Evolutionary conservation across 2,329 filamentous ascomycete genomes (phyloP).

Genomic region (Huntiella bhutanensis): DNA sequence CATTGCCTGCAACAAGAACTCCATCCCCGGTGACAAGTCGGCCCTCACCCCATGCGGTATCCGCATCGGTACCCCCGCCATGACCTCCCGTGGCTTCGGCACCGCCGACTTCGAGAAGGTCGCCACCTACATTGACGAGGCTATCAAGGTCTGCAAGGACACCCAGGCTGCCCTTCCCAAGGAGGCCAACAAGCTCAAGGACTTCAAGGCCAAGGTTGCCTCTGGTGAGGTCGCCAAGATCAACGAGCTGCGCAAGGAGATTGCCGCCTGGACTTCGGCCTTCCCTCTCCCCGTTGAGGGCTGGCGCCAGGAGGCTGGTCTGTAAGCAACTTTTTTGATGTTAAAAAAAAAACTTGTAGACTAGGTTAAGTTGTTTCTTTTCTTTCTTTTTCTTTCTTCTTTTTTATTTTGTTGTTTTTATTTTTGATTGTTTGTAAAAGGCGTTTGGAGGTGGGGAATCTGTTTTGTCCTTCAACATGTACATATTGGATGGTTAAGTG

Average conservation of each 20-base stretch:
- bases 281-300: constrained; percentile 85
- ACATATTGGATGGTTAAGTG: no score
- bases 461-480: no score
- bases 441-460: no score
- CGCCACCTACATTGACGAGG: constrained; percentile 70
- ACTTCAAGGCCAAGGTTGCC: constrained; percentile 89
- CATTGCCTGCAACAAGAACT: constrained; percentile 98
- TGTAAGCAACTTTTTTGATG: constrained; percentile 22
- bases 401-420: not conserved
- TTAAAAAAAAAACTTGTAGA: not conserved
- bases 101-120: constrained; percentile 76
- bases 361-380: constrained; percentile 2
- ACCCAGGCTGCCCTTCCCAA: constrained; percentile 74
- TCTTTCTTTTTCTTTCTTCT: not conserved
- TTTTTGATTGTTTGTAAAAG: no score
- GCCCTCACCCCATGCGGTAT: constrained; percentile 85
- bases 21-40: constrained; percentile 84
- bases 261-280: constrained; percentile 63
- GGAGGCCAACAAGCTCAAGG: constrained; percentile 98
- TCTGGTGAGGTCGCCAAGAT: constrained; percentile 64
- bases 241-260: constrained; percentile 71
- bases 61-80: constrained; percentile 86
- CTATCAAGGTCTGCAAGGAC: constrained; percentile 78
- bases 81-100: constrained; percentile 89
- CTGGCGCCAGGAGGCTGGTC: constrained; percentile 42